Evolutionary conservation across 257 asterid species (phyloP), one percentile per base, ranked within the genome.

Genomic region (Ehretia macrophylla): DNA sequence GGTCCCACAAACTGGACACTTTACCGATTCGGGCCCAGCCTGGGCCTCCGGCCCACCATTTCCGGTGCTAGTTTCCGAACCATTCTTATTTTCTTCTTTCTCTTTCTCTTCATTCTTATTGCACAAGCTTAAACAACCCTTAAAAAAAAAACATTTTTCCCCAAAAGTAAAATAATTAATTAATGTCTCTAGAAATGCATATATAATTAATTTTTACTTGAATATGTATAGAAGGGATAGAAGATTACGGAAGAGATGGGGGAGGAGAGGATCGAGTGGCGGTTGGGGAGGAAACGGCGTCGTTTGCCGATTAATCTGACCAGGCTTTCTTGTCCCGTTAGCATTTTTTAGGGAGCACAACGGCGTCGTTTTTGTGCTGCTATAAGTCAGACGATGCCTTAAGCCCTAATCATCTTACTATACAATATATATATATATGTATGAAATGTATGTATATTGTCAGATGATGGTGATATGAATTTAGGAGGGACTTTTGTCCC

Each of bases 311-410:
- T 69, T 46, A 92, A 68, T 64, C 95, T 71, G 67, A 74, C 68
- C 79, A 88, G 68, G 74, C 99, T 88, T 74, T 88, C 89, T 32
- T 79, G 76, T 38, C 99, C 99, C 11, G 77, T 80, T 46, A 92
- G 76, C 95, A 91, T 87, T 44, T 67, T 63, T 32, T 12, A 59
- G 64, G 13, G 35, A 27, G 35, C 35, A 27, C 4, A 27, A 27
- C 35, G 35, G 35, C 35, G 12, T 42, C 16, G 47, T 42, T 10
- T 11, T 42, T 2, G 12, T 3, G 47, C 3, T 4, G 47, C 16
- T 42, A 42, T 42, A 42, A 42, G 47, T 42, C 16, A 42, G 47
- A 2, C 14, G 47, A 27, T 6, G 35, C 35, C 6, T 42, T 10
- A 42, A 42, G 16, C 47, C 47, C 47, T 42, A 42, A 42, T 42